A percentile compares a stretch with the other conserved stretches of the same genome.
phyloP scores from a whole-genome alignment of 2,329 filamentous ascomycete species.

The Aspergillus thermomutatus region DNA sequence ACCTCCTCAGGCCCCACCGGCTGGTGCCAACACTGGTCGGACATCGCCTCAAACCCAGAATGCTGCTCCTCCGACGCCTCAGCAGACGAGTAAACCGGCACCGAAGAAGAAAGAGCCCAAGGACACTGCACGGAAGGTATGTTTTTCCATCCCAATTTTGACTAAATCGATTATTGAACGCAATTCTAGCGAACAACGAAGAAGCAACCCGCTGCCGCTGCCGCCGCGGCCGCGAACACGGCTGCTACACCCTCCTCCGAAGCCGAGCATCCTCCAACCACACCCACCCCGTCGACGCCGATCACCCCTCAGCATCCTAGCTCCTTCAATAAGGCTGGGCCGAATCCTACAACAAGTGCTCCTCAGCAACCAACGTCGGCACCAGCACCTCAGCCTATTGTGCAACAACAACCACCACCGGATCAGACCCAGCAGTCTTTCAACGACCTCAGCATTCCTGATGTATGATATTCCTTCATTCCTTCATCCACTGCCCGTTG shows the following conservation, averaged over 20 bases:
- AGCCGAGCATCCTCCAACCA: conserved; percentile 45
- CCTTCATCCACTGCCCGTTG: neutral
- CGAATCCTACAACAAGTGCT: conserved; percentile 32
- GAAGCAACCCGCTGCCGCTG: conserved; percentile 37
- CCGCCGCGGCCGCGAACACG: conserved; percentile 35
- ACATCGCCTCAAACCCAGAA: conserved; percentile 43
- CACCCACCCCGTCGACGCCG: conserved; percentile 48
- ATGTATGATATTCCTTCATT: conserved; percentile 28
- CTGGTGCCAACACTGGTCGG: conserved; percentile 38
- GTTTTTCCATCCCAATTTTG: conserved; percentile 6
- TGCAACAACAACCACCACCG: conserved; percentile 32
- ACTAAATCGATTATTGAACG: conserved; percentile 13
- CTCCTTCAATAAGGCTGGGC: conserved; percentile 42
- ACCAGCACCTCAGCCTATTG: conserved; percentile 33
- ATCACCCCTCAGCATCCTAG: conserved; percentile 46
- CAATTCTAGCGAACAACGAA: conserved; percentile 39
- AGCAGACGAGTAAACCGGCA: conserved; percentile 55
- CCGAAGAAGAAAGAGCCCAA: conserved; percentile 60
- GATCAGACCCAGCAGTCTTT: conserved; percentile 33
- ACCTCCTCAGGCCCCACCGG: conserved; percentile 46
- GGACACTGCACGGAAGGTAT: conserved; percentile 51
- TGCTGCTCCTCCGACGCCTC: conserved; percentile 59
- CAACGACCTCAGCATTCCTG: conserved; percentile 33
- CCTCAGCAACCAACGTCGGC: conserved; percentile 35
- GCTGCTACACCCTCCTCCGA: conserved; percentile 45